Conservation (phyloP, 495 filamentous ascomycete genomes). For the Daldinia loculata region DNA sequence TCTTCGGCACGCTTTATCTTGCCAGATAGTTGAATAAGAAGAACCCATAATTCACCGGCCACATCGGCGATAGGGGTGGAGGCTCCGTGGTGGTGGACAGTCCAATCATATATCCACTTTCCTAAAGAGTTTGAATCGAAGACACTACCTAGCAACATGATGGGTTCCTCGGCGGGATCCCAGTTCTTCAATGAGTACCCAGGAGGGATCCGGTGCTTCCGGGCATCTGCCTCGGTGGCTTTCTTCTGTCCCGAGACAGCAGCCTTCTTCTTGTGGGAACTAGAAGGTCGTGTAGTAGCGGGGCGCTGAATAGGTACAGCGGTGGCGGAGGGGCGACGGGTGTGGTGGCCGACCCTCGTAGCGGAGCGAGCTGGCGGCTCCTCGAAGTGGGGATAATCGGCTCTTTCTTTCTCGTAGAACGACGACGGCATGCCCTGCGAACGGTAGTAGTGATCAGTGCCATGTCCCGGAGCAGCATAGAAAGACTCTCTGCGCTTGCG, state of each 20-base stretch:
- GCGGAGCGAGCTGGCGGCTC: slow-evolving; percentile 55
- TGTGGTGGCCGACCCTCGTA: slow-evolving; percentile 54
- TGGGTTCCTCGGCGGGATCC: slow-evolving; percentile 91
- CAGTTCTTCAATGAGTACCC: slow-evolving; percentile 99
- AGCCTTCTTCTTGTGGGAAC: slow-evolving; percentile 45
- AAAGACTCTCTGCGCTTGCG: slow-evolving; percentile 51
- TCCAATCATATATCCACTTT: slow-evolving; percentile 99
- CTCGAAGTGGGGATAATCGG: slow-evolving; percentile 49
- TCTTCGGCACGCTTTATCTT: slow-evolving; percentile 94
- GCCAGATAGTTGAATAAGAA: slow-evolving; percentile 93
- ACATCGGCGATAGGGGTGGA: slow-evolving; percentile 89
- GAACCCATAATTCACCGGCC: slow-evolving; percentile 93
- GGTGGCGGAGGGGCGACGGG: slow-evolving; percentile 55
- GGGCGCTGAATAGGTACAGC: slow-evolving; percentile 52
- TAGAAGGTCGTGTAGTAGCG: slow-evolving; percentile 54
- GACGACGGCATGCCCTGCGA: slow-evolving; percentile 55
- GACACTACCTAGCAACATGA: slow-evolving; percentile 92
- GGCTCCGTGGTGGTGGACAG: slow-evolving; percentile 88
- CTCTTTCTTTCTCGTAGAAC: slow-evolving; percentile 51
- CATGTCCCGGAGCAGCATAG: slow-evolving; percentile 56
- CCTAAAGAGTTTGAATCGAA: slow-evolving; percentile 98
- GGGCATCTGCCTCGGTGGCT: slow-evolving; percentile 88
- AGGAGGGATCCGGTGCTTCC: slow-evolving; percentile 79
- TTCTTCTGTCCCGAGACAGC: slow-evolving; percentile 46
- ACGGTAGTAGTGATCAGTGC: slow-evolving; percentile 66